A percentile compares a stretch with the other conserved stretches of the same genome.
Conservation (phyloP, 331 rosid genomes). For the Cydonia oblonga region DNA sequence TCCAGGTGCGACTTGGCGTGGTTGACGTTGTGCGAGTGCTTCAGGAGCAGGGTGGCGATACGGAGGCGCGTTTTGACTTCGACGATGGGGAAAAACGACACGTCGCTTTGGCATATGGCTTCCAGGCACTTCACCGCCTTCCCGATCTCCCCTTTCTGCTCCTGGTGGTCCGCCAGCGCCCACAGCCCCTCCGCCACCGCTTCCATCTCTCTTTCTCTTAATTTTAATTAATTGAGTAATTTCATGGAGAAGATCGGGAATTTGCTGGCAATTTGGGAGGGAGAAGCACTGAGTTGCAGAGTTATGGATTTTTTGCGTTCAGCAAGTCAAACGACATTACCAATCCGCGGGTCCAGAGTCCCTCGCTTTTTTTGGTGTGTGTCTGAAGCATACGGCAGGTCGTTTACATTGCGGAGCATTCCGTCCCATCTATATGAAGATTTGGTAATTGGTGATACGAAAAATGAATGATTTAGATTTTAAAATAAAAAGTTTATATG, state of each 20-base stretch:
- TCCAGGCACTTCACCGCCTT: constrained; percentile 78
- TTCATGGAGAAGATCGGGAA: not conserved
- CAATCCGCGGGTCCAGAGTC: not conserved
- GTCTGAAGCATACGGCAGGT: not conserved
- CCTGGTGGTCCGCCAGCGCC: constrained; percentile 75
- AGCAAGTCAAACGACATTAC: not conserved
- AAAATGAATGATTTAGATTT: too few species aligned
- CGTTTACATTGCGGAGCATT: not conserved
- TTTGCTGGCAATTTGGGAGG: not conserved
- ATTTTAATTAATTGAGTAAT: not conserved
- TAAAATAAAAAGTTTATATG: too few species aligned
- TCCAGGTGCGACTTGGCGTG: constrained; percentile 88
- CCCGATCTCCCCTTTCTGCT: constrained; percentile 53
- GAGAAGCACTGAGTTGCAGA: not conserved
- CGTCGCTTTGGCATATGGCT: constrained; percentile 60
- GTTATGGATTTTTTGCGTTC: not conserved
- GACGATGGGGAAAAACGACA: constrained; percentile 61
- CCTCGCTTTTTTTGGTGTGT: not conserved
- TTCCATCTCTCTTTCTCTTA: constrained; percentile 35
- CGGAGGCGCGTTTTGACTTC: constrained; percentile 98
- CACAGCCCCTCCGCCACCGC: constrained; percentile 90
- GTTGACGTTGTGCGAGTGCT: constrained; percentile 69
- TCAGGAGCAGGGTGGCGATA: constrained; percentile 71
- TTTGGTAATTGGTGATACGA: too few species aligned
- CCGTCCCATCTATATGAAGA: too few species aligned